Percentiles rank a stretch among this genome's conserved stretches.
phyloP scores from a whole-genome alignment of 331 rosid species.

The Phaseolus coccineus region DNA sequence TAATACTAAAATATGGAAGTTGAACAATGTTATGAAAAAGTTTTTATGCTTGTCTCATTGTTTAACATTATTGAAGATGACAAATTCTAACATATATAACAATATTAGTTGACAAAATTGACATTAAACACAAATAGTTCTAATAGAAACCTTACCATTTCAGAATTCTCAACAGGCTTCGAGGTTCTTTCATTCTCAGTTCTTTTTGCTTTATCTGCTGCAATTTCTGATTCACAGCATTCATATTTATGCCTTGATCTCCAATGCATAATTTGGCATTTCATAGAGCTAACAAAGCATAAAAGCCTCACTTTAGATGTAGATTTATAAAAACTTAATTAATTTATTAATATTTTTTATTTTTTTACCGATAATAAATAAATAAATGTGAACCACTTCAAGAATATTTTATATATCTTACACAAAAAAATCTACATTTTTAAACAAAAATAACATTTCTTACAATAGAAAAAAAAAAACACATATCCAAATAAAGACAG shows the following conservation, averaged over 20 bases:
- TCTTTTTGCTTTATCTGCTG: not conserved
- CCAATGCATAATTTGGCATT: constrained; percentile 48
- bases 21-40: too few species aligned
- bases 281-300: constrained; percentile 35
- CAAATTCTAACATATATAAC: too few species aligned
- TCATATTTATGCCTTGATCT: constrained; percentile 40
- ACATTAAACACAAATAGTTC: not conserved
- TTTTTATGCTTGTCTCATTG: too few species aligned
- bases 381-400: too few species aligned
- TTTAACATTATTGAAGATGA: too few species aligned
- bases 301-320: not conserved
- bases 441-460: too few species aligned
- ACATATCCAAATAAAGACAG: too few species aligned
- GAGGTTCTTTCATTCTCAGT: constrained; percentile 2
- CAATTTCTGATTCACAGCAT: constrained; percentile 20
- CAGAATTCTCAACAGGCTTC: constrained; percentile 7
- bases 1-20: too few species aligned
- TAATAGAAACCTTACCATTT: constrained; percentile 31
- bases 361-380: too few species aligned
- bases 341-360: not conserved
- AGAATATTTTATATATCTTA: too few species aligned
- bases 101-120: constrained; percentile 1
- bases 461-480: too few species aligned
- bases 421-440: too few species aligned
- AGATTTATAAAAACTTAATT: not conserved